Conservation (phyloP, 2,329 filamentous ascomycete species). For the Cladosporium sp. region DNA sequence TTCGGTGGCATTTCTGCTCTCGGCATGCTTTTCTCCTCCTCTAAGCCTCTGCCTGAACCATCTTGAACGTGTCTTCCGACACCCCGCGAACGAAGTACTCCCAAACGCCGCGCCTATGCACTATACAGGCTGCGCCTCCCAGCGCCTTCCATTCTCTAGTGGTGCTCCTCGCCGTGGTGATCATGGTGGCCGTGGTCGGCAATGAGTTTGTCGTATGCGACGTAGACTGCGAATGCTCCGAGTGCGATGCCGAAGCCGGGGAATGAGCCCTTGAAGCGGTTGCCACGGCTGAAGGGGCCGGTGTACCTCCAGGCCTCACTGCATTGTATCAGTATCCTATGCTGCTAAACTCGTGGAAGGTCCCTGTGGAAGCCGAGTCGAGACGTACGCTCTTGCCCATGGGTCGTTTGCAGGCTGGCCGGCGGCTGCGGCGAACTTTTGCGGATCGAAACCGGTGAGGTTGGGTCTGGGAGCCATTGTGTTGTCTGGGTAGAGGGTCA, state of each 20-base stretch:
- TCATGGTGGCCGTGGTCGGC: constrained; percentile 48
- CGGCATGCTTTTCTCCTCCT: constrained; percentile 10
- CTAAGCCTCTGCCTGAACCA: constrained; percentile 9
- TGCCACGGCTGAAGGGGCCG: constrained; percentile 80
- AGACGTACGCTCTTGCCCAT: constrained; percentile 58
- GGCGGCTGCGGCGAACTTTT: constrained; percentile 70
- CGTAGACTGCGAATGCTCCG: constrained; percentile 86
- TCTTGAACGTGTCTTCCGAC: constrained; percentile 1
- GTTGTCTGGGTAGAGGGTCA: constrained; percentile 1
- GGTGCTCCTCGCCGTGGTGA: constrained; percentile 22
- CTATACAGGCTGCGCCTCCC: constrained; percentile 15
- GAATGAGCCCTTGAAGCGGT: constrained; percentile 81
- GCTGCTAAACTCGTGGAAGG: neutral
- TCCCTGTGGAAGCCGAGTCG: neutral
- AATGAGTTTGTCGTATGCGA: constrained; percentile 85
- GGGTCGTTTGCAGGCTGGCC: constrained; percentile 58
- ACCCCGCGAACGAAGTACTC: constrained; percentile 11
- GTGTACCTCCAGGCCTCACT: constrained; percentile 96
- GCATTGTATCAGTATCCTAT: constrained; percentile 14
- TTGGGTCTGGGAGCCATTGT: constrained; percentile 58
- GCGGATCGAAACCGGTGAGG: constrained; percentile 89
- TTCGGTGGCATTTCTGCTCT: constrained; percentile 1
- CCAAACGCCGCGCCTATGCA: constrained; percentile 17
- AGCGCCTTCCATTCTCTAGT: constrained; percentile 13
- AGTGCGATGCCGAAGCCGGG: constrained; percentile 90